Evolutionary conservation across 106 monocot species (phyloP).

Genomic region (Agapanthus africanus): DNA sequence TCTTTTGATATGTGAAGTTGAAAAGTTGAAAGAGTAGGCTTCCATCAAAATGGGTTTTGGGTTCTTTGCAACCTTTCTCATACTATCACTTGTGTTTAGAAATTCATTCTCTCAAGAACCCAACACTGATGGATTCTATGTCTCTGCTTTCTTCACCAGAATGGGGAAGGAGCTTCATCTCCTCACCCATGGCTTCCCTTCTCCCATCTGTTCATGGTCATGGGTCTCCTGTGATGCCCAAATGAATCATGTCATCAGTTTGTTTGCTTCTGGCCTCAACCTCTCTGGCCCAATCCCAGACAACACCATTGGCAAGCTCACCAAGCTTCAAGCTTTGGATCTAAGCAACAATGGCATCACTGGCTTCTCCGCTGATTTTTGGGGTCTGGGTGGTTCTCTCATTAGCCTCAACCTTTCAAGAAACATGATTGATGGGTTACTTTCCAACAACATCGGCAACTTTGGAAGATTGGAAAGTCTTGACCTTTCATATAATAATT

Average conservation of each 20-base stretch:
- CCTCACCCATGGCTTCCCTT: not conserved
- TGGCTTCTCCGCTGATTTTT: conserved; percentile 44
- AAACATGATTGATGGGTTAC: conserved; percentile 42
- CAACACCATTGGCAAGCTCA: conserved; percentile 79
- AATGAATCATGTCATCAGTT: conserved; percentile 18
- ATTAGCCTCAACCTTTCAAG: conserved; percentile 51
- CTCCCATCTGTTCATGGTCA: conserved; percentile 48
- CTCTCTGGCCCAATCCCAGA: conserved; percentile 63
- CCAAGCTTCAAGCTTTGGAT: conserved; percentile 44
- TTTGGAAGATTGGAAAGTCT: conserved; percentile 50
- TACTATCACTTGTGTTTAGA: not conserved
- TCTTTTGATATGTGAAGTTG: not conserved
- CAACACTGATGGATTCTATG: conserved; percentile 69
- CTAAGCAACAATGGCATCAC: conserved; percentile 63
- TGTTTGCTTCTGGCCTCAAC: conserved; percentile 37
- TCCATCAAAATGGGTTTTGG: not conserved
- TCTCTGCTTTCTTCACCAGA: conserved; percentile 43
- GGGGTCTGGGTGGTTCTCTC: conserved; percentile 61
- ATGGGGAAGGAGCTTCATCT: conserved; percentile 30
- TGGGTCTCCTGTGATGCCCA: conserved; percentile 44
- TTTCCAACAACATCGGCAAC: conserved; percentile 68
- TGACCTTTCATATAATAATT: conserved; percentile 50
- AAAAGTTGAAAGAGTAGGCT: not conserved
- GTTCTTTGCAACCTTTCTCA: not conserved
- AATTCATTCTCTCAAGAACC: conserved; percentile 23